phyloP scores from a whole-genome alignment of 495 filamentous ascomycete species.

The Penicillium alfredii region DNA sequence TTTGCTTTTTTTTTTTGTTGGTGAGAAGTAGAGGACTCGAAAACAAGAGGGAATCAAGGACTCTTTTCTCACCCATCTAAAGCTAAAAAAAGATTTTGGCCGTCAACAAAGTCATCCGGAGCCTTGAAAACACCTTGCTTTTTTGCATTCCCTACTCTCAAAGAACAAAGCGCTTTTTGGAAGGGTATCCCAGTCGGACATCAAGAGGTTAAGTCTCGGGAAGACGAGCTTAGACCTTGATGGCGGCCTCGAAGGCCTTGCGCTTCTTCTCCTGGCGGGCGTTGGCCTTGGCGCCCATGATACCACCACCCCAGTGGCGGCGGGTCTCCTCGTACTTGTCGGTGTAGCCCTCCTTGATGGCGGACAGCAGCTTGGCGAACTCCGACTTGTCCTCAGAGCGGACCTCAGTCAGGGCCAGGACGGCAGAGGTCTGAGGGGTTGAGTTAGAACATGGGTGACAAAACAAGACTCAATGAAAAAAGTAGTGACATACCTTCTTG shows the following conservation, averaged over 20 bases:
- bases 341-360: slow-evolving; percentile 96
- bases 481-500: slow-evolving; percentile 79
- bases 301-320: slow-evolving; percentile 98
- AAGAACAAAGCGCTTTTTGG: slow-evolving; percentile 13
- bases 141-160: slow-evolving; percentile 25
- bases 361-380: slow-evolving; percentile 89
- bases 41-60: slow-evolving; percentile 16
- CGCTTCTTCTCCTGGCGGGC: slow-evolving; percentile 91
- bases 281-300: slow-evolving; percentile 97
- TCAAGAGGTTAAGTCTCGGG: slow-evolving; percentile 16
- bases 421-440: slow-evolving; percentile 70
- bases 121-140: slow-evolving; percentile 23
- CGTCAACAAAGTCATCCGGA: slow-evolving; percentile 29
- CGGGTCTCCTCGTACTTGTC: slow-evolving; percentile 91
- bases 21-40: slow-evolving; percentile 23
- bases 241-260: slow-evolving; percentile 84
- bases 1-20: slow-evolving; percentile 15
- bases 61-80: slow-evolving; percentile 33
- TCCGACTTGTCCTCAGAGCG: slow-evolving; percentile 96
- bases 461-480: no score
- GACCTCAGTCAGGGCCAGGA: slow-evolving; percentile 92
- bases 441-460: background rate
- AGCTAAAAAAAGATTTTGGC: slow-evolving; percentile 30
- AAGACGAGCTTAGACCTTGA: slow-evolving; percentile 77
- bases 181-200: slow-evolving; percentile 22